A percentile compares a stretch with the other conserved stretches of the same genome.
Evolutionary conservation across 129 eudicot species (phyloP).

Genomic region (sunflower (Helianthus annuus)): HanXRQr2.0-SUNRISE NC_035439.2:119190165-119190664

Average conservation of each 20-base stretch:
- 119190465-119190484: neutral
- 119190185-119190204: too few species aligned
- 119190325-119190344: conserved; percentile 10
- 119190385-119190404: neutral
- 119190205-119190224: neutral
- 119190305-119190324: conserved; percentile 12
- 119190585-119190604: too few species aligned
- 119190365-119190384: neutral
- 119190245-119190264: neutral
- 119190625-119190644: too few species aligned
- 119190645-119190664: too few species aligned
- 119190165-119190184: neutral
- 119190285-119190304: conserved; percentile 5
- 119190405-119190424: neutral
- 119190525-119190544: neutral
- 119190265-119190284: neutral
- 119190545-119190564: neutral
- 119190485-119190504: neutral
- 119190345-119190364: neutral
- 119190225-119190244: neutral
- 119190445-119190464: neutral
- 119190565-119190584: too few species aligned
- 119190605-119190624: too few species aligned
- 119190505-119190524: neutral
- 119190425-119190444: neutral